Conservation (phyloP, 148 eudicot species). For the Vaccinium macrocarpon region DNA sequence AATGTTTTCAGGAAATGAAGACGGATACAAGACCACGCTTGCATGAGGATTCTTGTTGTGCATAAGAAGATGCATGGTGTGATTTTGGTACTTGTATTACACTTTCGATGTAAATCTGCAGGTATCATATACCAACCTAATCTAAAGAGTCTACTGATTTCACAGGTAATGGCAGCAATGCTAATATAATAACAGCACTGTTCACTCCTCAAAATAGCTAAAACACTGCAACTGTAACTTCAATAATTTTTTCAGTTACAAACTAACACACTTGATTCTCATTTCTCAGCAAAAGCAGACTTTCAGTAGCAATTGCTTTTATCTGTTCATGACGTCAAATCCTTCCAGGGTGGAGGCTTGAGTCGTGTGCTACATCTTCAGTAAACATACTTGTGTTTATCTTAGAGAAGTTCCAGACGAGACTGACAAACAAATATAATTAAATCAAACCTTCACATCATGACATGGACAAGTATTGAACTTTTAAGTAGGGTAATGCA, state of each 20-base stretch:
- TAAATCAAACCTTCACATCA: background rate
- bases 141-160: background rate
- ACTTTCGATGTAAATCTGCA: background rate
- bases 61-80: background rate
- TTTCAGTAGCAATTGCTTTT: background rate
- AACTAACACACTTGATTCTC: background rate
- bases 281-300: background rate
- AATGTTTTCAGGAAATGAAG: background rate
- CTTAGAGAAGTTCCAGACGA: too few species aligned
- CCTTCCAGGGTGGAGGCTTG: background rate
- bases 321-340: background rate
- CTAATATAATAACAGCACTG: background rate
- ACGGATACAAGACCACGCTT: background rate
- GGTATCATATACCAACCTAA: background rate
- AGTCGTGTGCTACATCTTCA: background rate
- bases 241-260: background rate
- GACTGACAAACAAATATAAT: background rate
- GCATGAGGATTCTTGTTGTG: background rate
- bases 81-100: background rate
- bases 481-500: background rate
- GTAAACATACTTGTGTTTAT: background rate
- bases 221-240: background rate
- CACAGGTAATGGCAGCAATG: background rate
- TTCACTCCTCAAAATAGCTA: background rate
- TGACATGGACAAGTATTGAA: slow-evolving; percentile 1